These are phyloP conservation scores for Neoscytalidium dimidiatum DNA, from an alignment of 2,329 filamentous ascomycete species.

Conservation along the genomic window DNA sequence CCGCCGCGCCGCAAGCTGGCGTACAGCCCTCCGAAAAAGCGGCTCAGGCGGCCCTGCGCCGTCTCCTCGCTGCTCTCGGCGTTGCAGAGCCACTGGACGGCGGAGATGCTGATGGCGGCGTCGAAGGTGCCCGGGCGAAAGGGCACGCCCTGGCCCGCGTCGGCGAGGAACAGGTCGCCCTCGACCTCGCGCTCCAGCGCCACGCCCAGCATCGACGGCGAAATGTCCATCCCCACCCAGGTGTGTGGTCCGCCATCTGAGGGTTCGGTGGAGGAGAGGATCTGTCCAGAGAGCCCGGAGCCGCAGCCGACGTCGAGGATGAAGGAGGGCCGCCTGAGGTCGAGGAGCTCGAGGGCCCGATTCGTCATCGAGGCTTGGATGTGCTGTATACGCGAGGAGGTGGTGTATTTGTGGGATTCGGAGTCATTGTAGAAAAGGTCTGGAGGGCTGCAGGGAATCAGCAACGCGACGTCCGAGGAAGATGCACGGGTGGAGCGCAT, in stretches of 20 bases:
- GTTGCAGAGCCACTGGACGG: constrained; percentile 98
- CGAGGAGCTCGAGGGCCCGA: constrained; percentile 87
- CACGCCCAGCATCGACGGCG: constrained; percentile 93
- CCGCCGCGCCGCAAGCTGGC: constrained; percentile 80
- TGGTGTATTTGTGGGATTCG: constrained; percentile 97
- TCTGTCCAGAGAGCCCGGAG: constrained; percentile 90
- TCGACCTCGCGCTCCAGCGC: constrained; percentile 90
- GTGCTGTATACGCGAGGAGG: constrained; percentile 89
- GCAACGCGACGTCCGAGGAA: constrained; percentile 25
- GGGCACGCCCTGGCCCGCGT: constrained; percentile 93
- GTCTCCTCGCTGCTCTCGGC: constrained; percentile 86
- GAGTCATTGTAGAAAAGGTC: constrained; percentile 97
- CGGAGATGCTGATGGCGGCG: constrained; percentile 90
- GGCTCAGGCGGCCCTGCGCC: constrained; percentile 71
- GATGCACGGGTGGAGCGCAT: constrained; percentile 34
- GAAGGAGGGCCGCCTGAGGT: constrained; percentile 75
- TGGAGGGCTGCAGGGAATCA: constrained; percentile 65
- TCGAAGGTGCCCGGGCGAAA: constrained; percentile 93
- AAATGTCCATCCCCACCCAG: constrained; percentile 98
- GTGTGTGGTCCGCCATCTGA: constrained; percentile 82
- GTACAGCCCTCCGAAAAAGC: constrained; percentile 94
- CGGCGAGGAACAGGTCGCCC: constrained; percentile 89
- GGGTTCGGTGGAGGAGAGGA: constrained; percentile 71
- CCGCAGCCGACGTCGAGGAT: constrained; percentile 98
- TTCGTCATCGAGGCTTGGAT: constrained; percentile 95